These are phyloP conservation scores for Penicillium macrosclerotiorum DNA, from an alignment of 495 filamentous ascomycete species.

Conservation along the genomic window DNA sequence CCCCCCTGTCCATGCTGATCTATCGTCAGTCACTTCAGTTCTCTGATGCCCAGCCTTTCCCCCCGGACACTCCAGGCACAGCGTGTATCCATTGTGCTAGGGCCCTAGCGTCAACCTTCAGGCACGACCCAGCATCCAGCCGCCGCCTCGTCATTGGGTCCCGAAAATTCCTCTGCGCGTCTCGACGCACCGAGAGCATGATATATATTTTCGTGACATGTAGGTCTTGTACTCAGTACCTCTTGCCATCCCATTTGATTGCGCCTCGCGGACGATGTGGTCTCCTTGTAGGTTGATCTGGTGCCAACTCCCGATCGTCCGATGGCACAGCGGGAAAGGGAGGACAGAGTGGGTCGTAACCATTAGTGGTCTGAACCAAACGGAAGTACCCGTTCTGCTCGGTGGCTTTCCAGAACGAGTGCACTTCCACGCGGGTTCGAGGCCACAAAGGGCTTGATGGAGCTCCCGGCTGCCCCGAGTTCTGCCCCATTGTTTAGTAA, in stretches of 20 bases:
- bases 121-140: too few relatives aligned
- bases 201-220: too few relatives aligned
- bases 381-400: conserved; percentile 21
- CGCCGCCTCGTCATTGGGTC: too few relatives aligned
- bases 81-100: too few relatives aligned
- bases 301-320: background rate
- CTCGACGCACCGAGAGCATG: background rate
- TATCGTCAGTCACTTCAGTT: too few relatives aligned
- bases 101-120: too few relatives aligned
- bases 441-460: background rate
- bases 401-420: conserved; percentile 16
- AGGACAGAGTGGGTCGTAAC: background rate
- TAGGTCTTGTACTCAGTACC: too few relatives aligned
- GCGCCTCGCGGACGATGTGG: too few relatives aligned
- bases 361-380: conserved; percentile 7
- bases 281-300: background rate
- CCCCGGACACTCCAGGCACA: too few relatives aligned
- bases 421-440: background rate
- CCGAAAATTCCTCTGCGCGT: background rate
- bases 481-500: background rate
- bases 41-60: too few relatives aligned
- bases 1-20: too few relatives aligned
- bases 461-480: background rate
- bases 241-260: background rate
- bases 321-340: background rate